Conservation (phyloP, 2,329 filamentous ascomycete genomes). For the Fusarium subglutinans region DNA sequence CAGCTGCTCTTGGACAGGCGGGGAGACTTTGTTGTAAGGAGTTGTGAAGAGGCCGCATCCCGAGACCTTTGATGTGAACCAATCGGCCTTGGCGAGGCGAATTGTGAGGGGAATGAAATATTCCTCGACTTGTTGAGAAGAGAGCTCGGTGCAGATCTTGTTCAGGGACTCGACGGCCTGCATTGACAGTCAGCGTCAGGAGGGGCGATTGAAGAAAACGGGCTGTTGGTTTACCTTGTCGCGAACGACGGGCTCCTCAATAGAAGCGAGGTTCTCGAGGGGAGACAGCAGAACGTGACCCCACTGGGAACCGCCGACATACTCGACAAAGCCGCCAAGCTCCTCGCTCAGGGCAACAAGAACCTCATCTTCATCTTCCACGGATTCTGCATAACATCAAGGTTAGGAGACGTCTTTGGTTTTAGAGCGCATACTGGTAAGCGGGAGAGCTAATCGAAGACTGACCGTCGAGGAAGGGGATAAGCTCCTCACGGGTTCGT, state of each 20-base stretch:
- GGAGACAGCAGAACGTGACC: conserved; percentile 97
- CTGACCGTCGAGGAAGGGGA: conserved; percentile 98
- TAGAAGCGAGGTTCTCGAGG: conserved; percentile 96
- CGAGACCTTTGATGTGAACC: conserved; percentile 99
- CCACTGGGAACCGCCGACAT: conserved; percentile 92
- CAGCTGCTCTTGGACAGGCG: conserved; percentile 88
- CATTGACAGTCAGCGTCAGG: conserved; percentile 5
- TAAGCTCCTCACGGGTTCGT: conserved; percentile 96
- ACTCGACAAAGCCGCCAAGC: conserved; percentile 95
- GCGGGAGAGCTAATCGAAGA: conserved; percentile 42
- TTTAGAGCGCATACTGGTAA: conserved; percentile 18
- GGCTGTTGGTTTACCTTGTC: conserved; percentile 78
- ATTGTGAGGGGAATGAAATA: conserved; percentile 96
- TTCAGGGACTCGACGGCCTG: conserved; percentile 98
- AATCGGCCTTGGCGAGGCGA: conserved; percentile 97
- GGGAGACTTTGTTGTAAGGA: conserved; percentile 91
- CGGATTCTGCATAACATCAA: conserved; percentile 75
- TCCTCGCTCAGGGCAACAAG: conserved; percentile 97
- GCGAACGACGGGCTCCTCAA: conserved; percentile 96
- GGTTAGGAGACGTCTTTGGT: conserved; percentile 32
- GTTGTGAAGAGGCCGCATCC: conserved; percentile 94
- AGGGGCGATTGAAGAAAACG: background rate
- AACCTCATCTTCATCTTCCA: conserved; percentile 99
- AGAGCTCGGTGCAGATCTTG: conserved; percentile 96
- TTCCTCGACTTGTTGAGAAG: conserved; percentile 92